Base-by-base conservation (phyloP, 2,329 filamentous ascomycete genomes). In the Colletotrichum caudatum region DNA sequence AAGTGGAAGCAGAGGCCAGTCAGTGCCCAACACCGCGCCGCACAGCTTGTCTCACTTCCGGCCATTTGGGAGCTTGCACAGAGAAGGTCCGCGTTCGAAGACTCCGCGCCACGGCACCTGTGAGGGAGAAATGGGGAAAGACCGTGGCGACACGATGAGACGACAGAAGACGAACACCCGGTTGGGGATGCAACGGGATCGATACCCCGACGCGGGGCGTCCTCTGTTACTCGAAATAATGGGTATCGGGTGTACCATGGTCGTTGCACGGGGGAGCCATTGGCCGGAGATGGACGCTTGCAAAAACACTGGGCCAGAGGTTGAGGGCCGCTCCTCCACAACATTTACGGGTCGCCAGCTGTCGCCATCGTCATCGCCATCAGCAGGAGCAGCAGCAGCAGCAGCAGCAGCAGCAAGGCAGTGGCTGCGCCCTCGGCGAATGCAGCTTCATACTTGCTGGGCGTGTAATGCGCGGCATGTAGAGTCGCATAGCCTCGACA, bases 291-390 rank as follows among this genome's bases (percentile, higher is more conserved):
- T 12, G 23, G 41, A 51, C 35, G 9, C n/a, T 41, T 26, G 39
- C 57, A 16, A 66, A 66, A 51, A 71, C 66, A 58, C 26, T 35
- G 29, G 58, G 11, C 61, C 44, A 41, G 53, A 53, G 26, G 51
- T 18, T 35, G 53, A 65, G 64, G 51, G 18, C 69, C 44, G 64
- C 44, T 46, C 69, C 39, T 46, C 69, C 64, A 71, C 56, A 56
- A 41, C 41, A 53, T 33, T 68, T 59, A 71, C 64, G 58, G 64
- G 69, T 59, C 59, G 65, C 69, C 69, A 64, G 64, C 58, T 71
- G 69, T 71, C 20, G 53, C 64, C 64, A 59, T 64, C 50, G 56
- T 50, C 61, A n/a, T n/a, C n/a, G n/a, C n/a, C n/a, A n/a, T n/a
- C n/a, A n/a, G n/a, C n/a, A n/a, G n/a, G n/a, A n/a, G n/a, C n/a